phyloP scores from a whole-genome alignment of 345 rosid species.

The Physaria fendleri region DNA sequence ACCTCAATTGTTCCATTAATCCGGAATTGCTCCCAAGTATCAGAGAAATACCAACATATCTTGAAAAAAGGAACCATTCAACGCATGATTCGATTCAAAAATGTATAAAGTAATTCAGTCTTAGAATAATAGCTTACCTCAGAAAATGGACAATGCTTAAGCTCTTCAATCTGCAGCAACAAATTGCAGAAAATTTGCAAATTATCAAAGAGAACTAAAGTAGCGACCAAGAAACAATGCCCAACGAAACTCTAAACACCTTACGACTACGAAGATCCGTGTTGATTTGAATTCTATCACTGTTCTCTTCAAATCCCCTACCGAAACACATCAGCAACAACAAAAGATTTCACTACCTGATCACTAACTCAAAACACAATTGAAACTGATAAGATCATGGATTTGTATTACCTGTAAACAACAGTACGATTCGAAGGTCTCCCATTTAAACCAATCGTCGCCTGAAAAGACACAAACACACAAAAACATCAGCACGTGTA shows the following conservation, averaged over 20 bases:
- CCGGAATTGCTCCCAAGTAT: conserved; percentile 91
- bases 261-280: conserved; percentile 63
- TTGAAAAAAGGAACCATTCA: background rate
- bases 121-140: conserved; percentile 47
- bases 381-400: background rate
- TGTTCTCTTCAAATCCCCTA: conserved; percentile 74
- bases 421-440: conserved; percentile 86
- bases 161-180: conserved; percentile 71
- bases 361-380: background rate
- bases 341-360: background rate
- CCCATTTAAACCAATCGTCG: conserved; percentile 67
- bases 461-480: conserved; percentile 47
- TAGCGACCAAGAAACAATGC: too few species aligned
- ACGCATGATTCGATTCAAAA: background rate
- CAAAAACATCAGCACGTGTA: background rate
- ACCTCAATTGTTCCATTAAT: conserved; percentile 72
- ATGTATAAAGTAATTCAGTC: background rate
- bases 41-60: conserved; percentile 93
- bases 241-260: too few species aligned
- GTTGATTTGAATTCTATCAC: conserved; percentile 59
- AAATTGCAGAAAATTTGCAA: background rate
- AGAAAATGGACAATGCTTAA: conserved; percentile 61
- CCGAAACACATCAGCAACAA: background rate
- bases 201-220: background rate
- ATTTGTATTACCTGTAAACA: conserved; percentile 51